Percentiles rank a stretch among this genome's conserved stretches.
These are phyloP conservation scores for Termitomyces sp. DNA, from an alignment of 768 basidiomycete genomes.

Conservation along the genomic window DNA sequence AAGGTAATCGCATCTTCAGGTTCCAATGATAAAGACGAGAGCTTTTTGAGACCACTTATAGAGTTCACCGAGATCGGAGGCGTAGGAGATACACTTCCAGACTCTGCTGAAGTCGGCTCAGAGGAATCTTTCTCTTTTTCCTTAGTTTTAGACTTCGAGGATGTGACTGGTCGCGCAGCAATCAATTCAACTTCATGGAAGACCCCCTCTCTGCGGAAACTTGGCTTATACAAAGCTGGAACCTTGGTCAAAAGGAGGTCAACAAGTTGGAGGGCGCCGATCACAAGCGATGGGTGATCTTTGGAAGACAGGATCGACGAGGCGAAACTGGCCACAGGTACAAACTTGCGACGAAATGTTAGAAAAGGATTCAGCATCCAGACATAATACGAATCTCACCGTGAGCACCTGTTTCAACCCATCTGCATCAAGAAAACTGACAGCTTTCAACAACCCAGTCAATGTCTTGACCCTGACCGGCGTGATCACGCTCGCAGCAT, in stretches of 20 bases:
- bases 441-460: conserved; percentile 82
- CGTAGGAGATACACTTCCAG: conserved; percentile 28
- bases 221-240: conserved; percentile 77
- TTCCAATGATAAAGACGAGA: conserved; percentile 63
- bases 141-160: conserved; percentile 36
- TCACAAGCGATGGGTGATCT: conserved; percentile 83
- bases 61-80: conserved; percentile 30
- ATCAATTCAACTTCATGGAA: conserved; percentile 88
- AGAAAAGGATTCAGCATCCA: conserved; percentile 1
- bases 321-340: conserved; percentile 92
- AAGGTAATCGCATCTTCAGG: conserved; percentile 90
- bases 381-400: conserved; percentile 37
- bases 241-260: conserved; percentile 86
- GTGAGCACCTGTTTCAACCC: conserved; percentile 72
- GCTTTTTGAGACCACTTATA: conserved; percentile 63
- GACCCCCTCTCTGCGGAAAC: conserved; percentile 92
- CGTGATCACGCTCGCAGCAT: conserved; percentile 91
- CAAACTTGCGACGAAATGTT: conserved; percentile 47
- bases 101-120: conserved; percentile 34
- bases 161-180: conserved; percentile 56
- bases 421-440: conserved; percentile 79
- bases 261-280: conserved; percentile 87
- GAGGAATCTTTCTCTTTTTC: conserved; percentile 39
- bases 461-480: conserved; percentile 87
- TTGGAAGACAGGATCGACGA: conserved; percentile 90